Evolutionary conservation across 2,329 filamentous ascomycete species (phyloP).

Genomic region (Dothideomycetes sp.): DNA sequence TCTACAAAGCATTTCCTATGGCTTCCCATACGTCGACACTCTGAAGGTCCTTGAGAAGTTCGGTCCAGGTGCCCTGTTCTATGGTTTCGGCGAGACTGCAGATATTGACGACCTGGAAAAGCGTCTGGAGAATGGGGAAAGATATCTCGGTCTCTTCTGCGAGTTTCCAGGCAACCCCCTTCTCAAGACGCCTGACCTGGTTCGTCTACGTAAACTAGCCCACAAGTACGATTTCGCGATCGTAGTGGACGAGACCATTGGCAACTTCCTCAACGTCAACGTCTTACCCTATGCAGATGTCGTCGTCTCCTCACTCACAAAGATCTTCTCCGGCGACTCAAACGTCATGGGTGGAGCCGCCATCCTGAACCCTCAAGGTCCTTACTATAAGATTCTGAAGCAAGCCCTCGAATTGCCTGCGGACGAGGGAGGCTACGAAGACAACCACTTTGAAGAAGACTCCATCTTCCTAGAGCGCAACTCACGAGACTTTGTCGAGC

Average conservation of each 20-base stretch:
- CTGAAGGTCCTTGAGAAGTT: constrained; percentile 93
- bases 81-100: constrained; percentile 63
- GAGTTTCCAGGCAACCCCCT: constrained; percentile 94
- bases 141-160: constrained; percentile 75
- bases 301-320: constrained; percentile 89
- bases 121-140: constrained; percentile 60
- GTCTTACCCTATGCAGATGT: constrained; percentile 82
- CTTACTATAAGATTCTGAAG: constrained; percentile 62
- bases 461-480: constrained; percentile 92
- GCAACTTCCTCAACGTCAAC: constrained; percentile 92
- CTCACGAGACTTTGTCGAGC: constrained; percentile 76
- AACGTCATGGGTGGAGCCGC: constrained; percentile 90
- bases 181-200: constrained; percentile 71
- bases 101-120: constrained; percentile 77
- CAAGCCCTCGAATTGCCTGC: constrained; percentile 41
- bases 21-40: constrained; percentile 97
- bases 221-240: constrained; percentile 79
- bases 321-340: constrained; percentile 93
- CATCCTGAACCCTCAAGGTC: constrained; percentile 55
- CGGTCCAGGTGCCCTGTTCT: constrained; percentile 78
- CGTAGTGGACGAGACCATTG: constrained; percentile 91
- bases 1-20: constrained; percentile 64
- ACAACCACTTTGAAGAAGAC: constrained; percentile 91
- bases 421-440: constrained; percentile 47
- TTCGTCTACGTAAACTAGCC: constrained; percentile 68